A percentile compares a stretch with the other conserved stretches of the same genome.
Conservation (phyloP, 169 alveolate genomes). For the Besnoitia besnoiti region DNA sequence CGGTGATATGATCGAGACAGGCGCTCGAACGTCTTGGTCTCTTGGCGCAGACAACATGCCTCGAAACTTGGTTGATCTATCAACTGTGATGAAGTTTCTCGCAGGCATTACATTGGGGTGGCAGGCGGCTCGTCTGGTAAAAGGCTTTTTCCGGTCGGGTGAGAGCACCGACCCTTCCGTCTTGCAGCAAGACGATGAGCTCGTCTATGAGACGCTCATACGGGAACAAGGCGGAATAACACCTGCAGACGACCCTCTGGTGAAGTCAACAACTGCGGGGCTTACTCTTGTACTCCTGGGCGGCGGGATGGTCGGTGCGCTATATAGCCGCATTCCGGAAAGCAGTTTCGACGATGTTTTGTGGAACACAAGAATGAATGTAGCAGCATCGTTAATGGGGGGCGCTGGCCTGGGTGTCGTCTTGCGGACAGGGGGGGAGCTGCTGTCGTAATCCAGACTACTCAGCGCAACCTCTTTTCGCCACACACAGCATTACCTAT, state of each 20-base stretch:
- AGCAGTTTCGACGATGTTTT: slow-evolving; percentile 3
- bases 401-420: slow-evolving; percentile 9
- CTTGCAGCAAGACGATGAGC: not conserved
- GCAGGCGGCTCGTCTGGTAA: slow-evolving; percentile 1
- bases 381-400: not conserved
- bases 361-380: not conserved
- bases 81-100: not conserved
- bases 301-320: not conserved
- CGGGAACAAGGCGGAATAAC: not conserved
- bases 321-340: not conserved
- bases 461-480: no score
- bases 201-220: not conserved
- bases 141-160: not conserved
- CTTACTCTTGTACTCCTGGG: not conserved
- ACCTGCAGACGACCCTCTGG: not conserved
- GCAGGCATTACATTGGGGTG: slow-evolving; percentile 3
- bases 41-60: not conserved
- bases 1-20: slow-evolving; percentile 16
- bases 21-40: slow-evolving; percentile 24
- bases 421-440: not conserved
- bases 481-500: no score
- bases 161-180: not conserved
- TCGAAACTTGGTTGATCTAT: not conserved
- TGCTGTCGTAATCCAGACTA: not conserved
- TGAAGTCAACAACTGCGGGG: not conserved